A percentile compares a stretch with the other conserved stretches of the same genome.
Evolutionary conservation across 352 stramenopile species (phyloP).

Genomic region (Pythium pyrilobum): DNA sequence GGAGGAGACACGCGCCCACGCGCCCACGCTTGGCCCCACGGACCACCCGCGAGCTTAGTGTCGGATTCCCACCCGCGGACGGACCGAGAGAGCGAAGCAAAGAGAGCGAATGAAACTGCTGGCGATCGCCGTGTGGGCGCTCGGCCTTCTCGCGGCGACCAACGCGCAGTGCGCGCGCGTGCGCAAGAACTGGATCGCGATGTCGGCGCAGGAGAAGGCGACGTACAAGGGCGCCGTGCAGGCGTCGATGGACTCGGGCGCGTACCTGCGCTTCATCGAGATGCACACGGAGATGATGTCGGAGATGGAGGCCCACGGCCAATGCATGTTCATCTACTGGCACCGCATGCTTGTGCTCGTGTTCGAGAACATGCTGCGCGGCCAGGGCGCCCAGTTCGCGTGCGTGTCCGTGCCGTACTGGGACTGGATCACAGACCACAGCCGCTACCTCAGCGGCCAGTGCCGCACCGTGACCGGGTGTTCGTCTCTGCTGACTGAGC

Average conservation of each 20-base stretch:
- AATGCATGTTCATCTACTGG: conserved; percentile 84
- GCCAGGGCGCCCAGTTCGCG: conserved; percentile 40
- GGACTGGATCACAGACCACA: conserved; percentile 60
- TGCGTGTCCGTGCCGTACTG: conserved; percentile 80
- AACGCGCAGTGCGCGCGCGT: conserved; percentile 23
- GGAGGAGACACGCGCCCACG: too few relatives aligned
- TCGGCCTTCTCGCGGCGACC: background rate
- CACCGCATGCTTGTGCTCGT: conserved; percentile 60
- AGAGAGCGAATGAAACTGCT: too few relatives aligned
- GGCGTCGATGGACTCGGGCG: conserved; percentile 25
- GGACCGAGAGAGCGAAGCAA: too few relatives aligned
- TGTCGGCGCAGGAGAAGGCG: conserved; percentile 23
- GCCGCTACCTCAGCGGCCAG: conserved; percentile 26
- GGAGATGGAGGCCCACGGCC: conserved; percentile 23
- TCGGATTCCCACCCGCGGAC: too few relatives aligned
- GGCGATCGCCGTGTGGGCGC: background rate
- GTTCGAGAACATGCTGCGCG: conserved; percentile 83
- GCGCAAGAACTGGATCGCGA: conserved; percentile 27
- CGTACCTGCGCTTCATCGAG: conserved; percentile 23
- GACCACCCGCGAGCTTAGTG: too few relatives aligned
- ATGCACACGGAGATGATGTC: conserved; percentile 27
- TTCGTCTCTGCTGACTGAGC: conserved; percentile 31
- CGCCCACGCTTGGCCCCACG: too few relatives aligned
- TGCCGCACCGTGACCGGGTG: conserved; percentile 45
- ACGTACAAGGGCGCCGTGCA: conserved; percentile 25